Base-by-base conservation (phyloP, 306 rosid genomes). In the Dryas alaskensis region DNA sequence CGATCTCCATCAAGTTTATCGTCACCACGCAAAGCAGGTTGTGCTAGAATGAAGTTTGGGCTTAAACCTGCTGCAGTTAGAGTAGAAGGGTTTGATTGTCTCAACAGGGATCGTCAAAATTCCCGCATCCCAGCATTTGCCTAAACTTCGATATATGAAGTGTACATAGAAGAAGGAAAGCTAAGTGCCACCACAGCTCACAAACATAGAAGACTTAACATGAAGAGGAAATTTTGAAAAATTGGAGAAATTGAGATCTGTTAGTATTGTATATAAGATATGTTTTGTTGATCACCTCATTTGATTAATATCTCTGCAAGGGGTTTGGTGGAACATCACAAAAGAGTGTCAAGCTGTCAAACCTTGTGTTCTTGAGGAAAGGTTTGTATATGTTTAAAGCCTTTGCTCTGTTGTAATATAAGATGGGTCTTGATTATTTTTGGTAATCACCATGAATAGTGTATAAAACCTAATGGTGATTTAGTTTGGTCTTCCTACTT, bases 51-150 rank as follows among this genome's bases (percentile, higher is more conserved):
- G 88, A 87, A 78, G 66, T 85, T 84, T 40, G 98, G 96, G 49
- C 84, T 75, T 52, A 90, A 88, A 75, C 94, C 94, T 0, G 92
- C 92, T n/a, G 82, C 89, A 37, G 98, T 90, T 92, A 92, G 98
- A 86, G 89, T 92, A 84, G 98, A 92, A 81, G 98, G 98, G 74
- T 92, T 92, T 8, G 96, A 92, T 75, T 89, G 96, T 74, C 98
- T 86, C 75, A 87, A 79, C 68, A 85, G 88, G 92, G 98, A 92
- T 85, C 78, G 86, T 80, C 94, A 87, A 81, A 92, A 82, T 86
- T 92, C 98, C 2, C 78, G 98, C 84, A 82, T 90, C 89, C 85
- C 92, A 72, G 89, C 88, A 49, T 72, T 92, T 55, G 98, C 96
- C 10, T 92, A 81, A 87, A 76, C 72, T 64, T 84, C 80, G 65